Base-by-base conservation (phyloP, 139 green algal species). In the Eudorina sp. region DNA sequence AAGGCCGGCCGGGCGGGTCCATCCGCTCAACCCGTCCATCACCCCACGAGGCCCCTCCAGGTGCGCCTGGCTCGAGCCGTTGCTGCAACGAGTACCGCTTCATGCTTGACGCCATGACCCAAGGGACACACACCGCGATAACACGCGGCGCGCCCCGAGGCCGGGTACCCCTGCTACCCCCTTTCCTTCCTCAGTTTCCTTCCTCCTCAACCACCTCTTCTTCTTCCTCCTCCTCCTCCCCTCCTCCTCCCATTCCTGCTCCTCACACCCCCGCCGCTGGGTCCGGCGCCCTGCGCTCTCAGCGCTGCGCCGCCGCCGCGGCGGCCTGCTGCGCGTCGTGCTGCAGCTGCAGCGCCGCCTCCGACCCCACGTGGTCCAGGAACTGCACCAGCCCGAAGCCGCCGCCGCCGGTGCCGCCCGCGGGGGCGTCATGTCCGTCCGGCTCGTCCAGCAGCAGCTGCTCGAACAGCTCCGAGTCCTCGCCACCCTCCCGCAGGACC, bases 401-500 rank as follows among this genome's bases (percentile, higher is more conserved):
- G 45, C 29, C 29, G 25, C 53, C 40, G 40, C 62, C 62, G 27
- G 38, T 66, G 48, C 25, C 21, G 36, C 74, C 72, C 21, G 27
- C 62, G 62, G 62, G 46, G 4, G 31, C 19, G 62, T 36, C 66
- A 53, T 36, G 53, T 45, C 23, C 76, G 73, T 92, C 93, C 2
- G 91, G 91, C 80, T 98, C 96, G 77, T 98, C 96, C 29, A 98
- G 90, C 86, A 98, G 87, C 79, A 95, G 92, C 53, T 83, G 68
- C n/a, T 93, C 86, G 69, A 98, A 97, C 34, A 93, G 69, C 6
- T 91, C 84, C 1, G 86, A 76, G 53, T 93, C 92, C 41, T 94
- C 92, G 21, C 64, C 62, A 9, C 94, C 96, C 70, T 96, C 92
- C 25, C 88, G 88, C 38, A 98, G 74, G 55, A 96, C 92, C 46